Conservation (phyloP, 306 rosid species). For the Mimosa bimucronata region DNA sequence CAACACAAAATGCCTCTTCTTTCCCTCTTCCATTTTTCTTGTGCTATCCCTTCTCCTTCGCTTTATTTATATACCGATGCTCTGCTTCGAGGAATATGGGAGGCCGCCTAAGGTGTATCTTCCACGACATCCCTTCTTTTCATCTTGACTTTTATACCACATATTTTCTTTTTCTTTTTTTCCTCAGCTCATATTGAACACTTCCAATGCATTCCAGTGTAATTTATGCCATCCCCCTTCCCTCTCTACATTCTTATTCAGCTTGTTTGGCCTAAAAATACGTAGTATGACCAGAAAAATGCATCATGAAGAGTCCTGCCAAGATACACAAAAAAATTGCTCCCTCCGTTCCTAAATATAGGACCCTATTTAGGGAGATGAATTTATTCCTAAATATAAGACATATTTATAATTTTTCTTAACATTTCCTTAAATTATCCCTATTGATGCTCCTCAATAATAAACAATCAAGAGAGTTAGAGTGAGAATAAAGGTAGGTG, state of each 20-base stretch:
- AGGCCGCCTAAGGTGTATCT: neutral
- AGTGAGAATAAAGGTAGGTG: too few relatives aligned
- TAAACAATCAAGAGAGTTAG: too few relatives aligned
- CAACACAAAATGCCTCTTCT: constrained; percentile 50
- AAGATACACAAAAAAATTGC: neutral
- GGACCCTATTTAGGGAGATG: too few relatives aligned
- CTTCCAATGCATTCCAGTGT: too few relatives aligned
- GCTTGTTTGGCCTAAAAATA: neutral
- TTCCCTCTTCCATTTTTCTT: neutral
- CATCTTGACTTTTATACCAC: neutral
- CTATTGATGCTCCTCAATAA: too few relatives aligned
- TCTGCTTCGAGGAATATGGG: neutral
- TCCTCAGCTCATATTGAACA: too few relatives aligned
- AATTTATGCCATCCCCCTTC: neutral
- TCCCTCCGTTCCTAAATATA: too few relatives aligned
- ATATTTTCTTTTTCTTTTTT: neutral
- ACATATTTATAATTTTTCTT: too few relatives aligned
- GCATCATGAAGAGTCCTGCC: neutral
- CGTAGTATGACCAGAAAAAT: neutral
- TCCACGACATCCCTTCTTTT: neutral
- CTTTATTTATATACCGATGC: neutral
- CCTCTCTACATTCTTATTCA: neutral
- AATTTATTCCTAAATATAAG: too few relatives aligned
- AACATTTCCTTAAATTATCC: too few relatives aligned
- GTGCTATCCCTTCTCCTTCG: neutral